phyloP scores from a whole-genome alignment of 345 rosid genomes.

The Hibiscus mutabilis region DNA sequence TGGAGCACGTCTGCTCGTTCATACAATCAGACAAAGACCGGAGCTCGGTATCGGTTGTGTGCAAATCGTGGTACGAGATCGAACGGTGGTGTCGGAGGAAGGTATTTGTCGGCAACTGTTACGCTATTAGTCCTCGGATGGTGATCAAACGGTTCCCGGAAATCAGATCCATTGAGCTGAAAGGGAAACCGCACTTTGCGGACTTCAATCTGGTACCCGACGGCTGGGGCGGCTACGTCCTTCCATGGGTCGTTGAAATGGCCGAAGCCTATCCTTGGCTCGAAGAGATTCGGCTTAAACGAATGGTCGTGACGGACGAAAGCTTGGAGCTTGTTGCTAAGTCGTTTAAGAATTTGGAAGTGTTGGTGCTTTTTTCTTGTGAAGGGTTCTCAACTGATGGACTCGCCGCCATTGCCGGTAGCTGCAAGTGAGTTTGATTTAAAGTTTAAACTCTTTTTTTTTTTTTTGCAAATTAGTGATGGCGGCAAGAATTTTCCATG shows the following conservation, averaged over 20 bases:
- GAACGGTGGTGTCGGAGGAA: conserved; percentile 63
- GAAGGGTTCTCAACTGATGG: conserved; percentile 98
- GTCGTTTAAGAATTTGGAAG: conserved; percentile 68
- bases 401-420: conserved; percentile 79
- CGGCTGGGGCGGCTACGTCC: conserved; percentile 86
- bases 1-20: conserved; percentile 75
- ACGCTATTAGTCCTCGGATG: conserved; percentile 56
- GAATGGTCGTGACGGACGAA: conserved; percentile 89
- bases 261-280: conserved; percentile 46
- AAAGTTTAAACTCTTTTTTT: background rate
- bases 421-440: conserved; percentile 58
- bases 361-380: conserved; percentile 64
- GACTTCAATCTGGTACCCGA: conserved; percentile 89
- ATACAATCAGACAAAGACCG: conserved; percentile 57
- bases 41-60: conserved; percentile 73
- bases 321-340: conserved; percentile 70
- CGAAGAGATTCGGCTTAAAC: conserved; percentile 79
- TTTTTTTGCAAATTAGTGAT: background rate
- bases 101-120: conserved; percentile 84
- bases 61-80: conserved; percentile 87
- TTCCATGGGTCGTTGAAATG: conserved; percentile 73
- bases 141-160: conserved; percentile 70
- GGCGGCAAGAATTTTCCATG: conserved; percentile 6
- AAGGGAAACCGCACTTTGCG: conserved; percentile 97
- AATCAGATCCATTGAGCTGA: conserved; percentile 68